Base-by-base conservation (phyloP, 768 basidiomycete species). In the Filobasidium floriforme region DNA sequence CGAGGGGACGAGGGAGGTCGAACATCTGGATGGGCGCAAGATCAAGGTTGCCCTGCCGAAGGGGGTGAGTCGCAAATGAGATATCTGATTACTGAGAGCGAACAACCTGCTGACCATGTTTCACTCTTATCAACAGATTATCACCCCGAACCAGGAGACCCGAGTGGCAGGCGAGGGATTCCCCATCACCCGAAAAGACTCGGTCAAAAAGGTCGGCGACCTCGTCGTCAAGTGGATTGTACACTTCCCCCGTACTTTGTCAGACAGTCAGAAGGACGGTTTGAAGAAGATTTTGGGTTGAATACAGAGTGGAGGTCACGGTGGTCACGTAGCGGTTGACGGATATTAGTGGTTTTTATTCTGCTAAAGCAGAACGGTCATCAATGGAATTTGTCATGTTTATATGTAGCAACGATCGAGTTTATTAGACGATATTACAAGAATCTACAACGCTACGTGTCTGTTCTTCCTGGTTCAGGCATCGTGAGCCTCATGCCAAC, bases 181-280 rank as follows among this genome's bases (percentile, higher is more conserved):
- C 73, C 92, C 93, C 1, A 86, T 92, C 57, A 83, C 91, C 65
- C 92, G 89, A 77, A 88, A 87, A 66, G 87, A 86, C 19, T 82
- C 81, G 51, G 81, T 81, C 65, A 84, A 82, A 80, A 84, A 81
- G 68, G 90, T 89, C 80, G 94, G 94, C 0, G 90, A 97, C 79
- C 77, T 97, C 61, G 81, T 89, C 59, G 83, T 94, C 59, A 84
- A 83, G 68, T 90, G 80, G 77, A 89, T 94, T 49, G 84, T 94
- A 24, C 82, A 85, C 28, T 93, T 97, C 83, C 94, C 94, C 0
- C 83, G 85, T 32, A 81, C 84, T 55, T 76, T 97, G 66, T 88
- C 89, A 12, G 79, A 84, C 1, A 80, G 83, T 19, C 92, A 97
- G 81, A 90, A 88, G 80, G 88, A 90, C 74, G 89, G 84, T 0